These are phyloP conservation scores for Yarrowia porcina DNA, from an alignment of 805 yeast species.

Conservation along the genomic window DNA sequence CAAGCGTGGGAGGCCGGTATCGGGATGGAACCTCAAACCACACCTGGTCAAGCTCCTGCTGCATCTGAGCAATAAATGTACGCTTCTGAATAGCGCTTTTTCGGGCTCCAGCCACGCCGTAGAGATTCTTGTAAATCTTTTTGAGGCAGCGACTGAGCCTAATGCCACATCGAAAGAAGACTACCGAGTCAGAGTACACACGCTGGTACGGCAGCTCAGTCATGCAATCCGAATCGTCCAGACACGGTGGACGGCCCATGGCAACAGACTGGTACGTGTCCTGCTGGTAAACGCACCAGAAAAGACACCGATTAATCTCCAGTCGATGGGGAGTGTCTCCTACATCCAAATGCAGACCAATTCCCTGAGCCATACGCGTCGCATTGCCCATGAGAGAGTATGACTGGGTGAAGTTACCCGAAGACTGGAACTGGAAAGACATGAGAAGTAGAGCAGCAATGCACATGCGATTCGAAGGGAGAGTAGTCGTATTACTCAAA, in stretches of 20 bases:
- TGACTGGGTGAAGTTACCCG: conserved; percentile 1
- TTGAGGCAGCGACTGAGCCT: neutral
- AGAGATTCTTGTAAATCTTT: conserved; percentile 2
- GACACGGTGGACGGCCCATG: conserved; percentile 3
- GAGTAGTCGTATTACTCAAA: neutral
- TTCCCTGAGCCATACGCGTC: conserved; percentile 11
- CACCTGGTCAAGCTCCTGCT: conserved; percentile 20
- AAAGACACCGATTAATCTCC: conserved; percentile 6
- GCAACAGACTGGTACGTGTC: conserved; percentile 17
- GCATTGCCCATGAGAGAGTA: conserved; percentile 13
- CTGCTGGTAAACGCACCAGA: conserved; percentile 12
- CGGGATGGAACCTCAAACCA: conserved; percentile 5
- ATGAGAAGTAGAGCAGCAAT: conserved; percentile 12
- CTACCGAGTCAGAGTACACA: neutral
- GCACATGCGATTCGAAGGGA: neutral
- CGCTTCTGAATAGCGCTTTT: conserved; percentile 13
- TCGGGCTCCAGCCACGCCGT: neutral
- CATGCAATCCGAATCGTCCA: conserved; percentile 15
- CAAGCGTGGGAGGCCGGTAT: conserved; percentile 8
- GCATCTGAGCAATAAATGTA: conserved; percentile 3
- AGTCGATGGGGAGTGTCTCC: neutral
- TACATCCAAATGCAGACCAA: conserved; percentile 2
- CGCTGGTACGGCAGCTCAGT: conserved; percentile 14
- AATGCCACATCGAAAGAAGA: conserved; percentile 3
- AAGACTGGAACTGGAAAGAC: conserved; percentile 13